Percentiles rank a stretch among this genome's conserved stretches.
These are phyloP conservation scores for Vicia faba DNA, from an alignment of 306 rosid genomes.

Conservation along the genomic window DNA sequence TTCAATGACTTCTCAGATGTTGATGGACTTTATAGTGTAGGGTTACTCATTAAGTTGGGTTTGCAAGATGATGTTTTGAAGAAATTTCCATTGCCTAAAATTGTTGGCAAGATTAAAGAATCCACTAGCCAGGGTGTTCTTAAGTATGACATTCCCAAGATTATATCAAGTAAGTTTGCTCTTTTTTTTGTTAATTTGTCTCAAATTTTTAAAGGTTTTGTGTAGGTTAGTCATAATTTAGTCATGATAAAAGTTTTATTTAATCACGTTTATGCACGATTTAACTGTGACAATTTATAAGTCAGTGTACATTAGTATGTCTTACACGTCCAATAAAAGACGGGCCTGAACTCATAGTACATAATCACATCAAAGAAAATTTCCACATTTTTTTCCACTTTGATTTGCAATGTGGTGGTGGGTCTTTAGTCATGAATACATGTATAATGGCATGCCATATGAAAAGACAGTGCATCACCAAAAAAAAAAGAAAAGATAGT, in stretches of 20 bases:
- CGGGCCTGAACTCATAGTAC: too few species aligned
- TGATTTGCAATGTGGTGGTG: constrained; percentile 14
- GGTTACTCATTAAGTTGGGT: constrained; percentile 62
- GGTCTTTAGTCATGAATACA: neutral
- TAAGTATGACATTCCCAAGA: constrained; percentile 78
- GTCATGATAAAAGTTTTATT: too few species aligned
- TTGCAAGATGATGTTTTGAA: constrained; percentile 70
- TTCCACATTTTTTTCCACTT: neutral
- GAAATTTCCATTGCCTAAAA: constrained; percentile 61
- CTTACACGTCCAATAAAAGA: too few species aligned
- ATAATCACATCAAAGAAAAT: neutral
- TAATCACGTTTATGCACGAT: too few species aligned
- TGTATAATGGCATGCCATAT: neutral
- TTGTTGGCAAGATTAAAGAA: constrained; percentile 62
- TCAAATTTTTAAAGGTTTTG: too few species aligned
- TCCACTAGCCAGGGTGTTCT: constrained; percentile 59
- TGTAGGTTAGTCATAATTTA: too few species aligned
- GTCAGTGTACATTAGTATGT: too few species aligned
- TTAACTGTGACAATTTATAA: too few species aligned
- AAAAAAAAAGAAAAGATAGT: neutral
- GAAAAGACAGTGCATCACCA: neutral
- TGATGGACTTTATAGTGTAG: constrained; percentile 84
- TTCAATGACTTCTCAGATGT: constrained; percentile 79
- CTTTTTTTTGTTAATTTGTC: too few species aligned
- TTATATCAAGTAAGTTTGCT: constrained; percentile 69